Base-by-base conservation (phyloP, 495 filamentous ascomycete genomes). In the Aspergillus wentii region DNA sequence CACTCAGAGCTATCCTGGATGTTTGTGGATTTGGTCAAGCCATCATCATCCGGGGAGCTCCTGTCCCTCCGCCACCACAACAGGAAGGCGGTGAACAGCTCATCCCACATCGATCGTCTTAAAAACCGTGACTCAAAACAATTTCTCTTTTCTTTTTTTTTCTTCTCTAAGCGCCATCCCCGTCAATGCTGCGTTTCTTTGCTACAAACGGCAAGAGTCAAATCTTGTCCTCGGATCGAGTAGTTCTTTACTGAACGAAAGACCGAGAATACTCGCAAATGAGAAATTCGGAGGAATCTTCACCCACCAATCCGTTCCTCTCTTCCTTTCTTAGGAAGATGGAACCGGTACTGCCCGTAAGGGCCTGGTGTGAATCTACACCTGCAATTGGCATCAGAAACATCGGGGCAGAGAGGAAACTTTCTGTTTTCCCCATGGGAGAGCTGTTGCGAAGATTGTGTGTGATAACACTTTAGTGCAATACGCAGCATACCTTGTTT, bases 271-370 rank as follows among this genome's bases (percentile, higher is more conserved):
- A 26, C 30, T 58, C 72, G 89, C 91, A 95, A 92, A 92, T 95
- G 91, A 94, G 91, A 95, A 95, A 95, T 95, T 95, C 90, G 90
- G 90, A 95, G 91, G 86, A 95, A 81, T 91, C 89, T 94, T 89
- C 86, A 87, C 52, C 26, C 39, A 49, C 59, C 53, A 63, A 72
- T 62, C 70, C 68, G 66, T 57, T 59, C 54, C 47, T 49, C 29
- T 56, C 44, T 40, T 45, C 41, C 36, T 33, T 47, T 41, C 23
- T 14, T 20, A 28, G 37, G 57, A 61, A 49, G 53, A 22, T 35
- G 36, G 44, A 34, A 46, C 53, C 63, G 62, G 57, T 72, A 70
- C 90, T 83, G 82, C 87, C 83, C 83, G 86, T 65, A 76, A 95
- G 86, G 89, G 86, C 75, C 86, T 83, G 82, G 79, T 87, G 86